Percentiles rank a stretch among this genome's conserved stretches.
These are phyloP conservation scores for Diplodia intermedia DNA, from an alignment of 2,329 filamentous ascomycete species.

Conservation along the genomic window DNA sequence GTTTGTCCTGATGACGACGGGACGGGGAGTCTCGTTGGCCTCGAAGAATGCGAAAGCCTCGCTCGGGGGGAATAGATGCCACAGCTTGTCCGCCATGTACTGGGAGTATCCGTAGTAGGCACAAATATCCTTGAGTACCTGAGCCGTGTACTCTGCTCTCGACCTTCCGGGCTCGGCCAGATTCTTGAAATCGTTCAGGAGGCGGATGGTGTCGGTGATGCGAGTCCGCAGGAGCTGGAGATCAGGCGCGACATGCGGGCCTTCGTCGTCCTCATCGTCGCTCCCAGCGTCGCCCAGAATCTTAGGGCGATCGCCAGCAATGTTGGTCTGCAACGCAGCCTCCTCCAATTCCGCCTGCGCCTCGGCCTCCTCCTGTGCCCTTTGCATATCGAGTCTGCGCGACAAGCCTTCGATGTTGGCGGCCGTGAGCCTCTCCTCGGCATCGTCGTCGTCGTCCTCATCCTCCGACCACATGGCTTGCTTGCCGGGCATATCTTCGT, in stretches of 20 bases:
- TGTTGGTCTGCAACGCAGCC: slow-evolving; percentile 89
- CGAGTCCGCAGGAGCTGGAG: slow-evolving; percentile 85
- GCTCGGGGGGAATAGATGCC: slow-evolving; percentile 86
- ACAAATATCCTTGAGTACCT: slow-evolving; percentile 90
- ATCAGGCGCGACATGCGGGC: slow-evolving; percentile 77
- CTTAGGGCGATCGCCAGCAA: slow-evolving; percentile 75
- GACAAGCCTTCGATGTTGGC: slow-evolving; percentile 96
- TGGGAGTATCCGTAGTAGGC: slow-evolving; percentile 96
- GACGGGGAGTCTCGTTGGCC: slow-evolving; percentile 92
- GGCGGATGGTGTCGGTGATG: slow-evolving; percentile 91
- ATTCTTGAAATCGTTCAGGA: slow-evolving; percentile 86
- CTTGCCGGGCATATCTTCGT: slow-evolving; percentile 62
- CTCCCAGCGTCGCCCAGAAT: slow-evolving; percentile 66
- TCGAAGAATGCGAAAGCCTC: slow-evolving; percentile 99
- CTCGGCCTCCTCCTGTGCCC: slow-evolving; percentile 79
- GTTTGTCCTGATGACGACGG: slow-evolving; percentile 96
- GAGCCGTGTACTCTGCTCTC: slow-evolving; percentile 83
- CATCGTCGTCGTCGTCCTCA: slow-evolving; percentile 88
- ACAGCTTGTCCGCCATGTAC: slow-evolving; percentile 94
- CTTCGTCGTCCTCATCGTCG: slow-evolving; percentile 67
- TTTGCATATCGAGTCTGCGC: slow-evolving; percentile 78
- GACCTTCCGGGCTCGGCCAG: slow-evolving; percentile 81
- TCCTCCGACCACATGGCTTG: slow-evolving; percentile 92
- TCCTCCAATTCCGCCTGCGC: slow-evolving; percentile 87
- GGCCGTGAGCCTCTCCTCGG: slow-evolving; percentile 88